Base-by-base conservation (phyloP, 257 asterid species). In the Cinchona pubescens region DNA sequence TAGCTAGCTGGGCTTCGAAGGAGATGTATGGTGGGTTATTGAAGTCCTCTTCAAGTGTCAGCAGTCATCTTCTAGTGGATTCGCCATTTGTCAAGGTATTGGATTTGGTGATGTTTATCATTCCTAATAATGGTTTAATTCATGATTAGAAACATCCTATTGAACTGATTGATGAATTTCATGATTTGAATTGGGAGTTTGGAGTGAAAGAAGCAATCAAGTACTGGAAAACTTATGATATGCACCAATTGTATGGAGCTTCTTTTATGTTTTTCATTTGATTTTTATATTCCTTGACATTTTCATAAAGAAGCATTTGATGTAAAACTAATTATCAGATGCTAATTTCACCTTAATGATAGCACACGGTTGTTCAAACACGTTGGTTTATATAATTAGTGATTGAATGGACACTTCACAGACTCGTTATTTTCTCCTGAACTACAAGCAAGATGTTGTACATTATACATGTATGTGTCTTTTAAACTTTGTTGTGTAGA, bases 1-100 rank as follows among this genome's bases (percentile, higher is more conserved):
- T 94, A 75, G 96, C 98, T 65, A 88, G 95, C 86, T 94, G 98
- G 98, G 98, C 96, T 79, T 94, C 98, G 37, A 94, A 92, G 85
- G 98, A 94, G 87, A 94, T 94, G 98, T 94, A 94, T 80, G 85
- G 82, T 76, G 98, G 97, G 72, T 73, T 80, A 49, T 79, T 94
- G 81, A 77, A 85, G 78, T 94, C 98, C 65, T 87, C 96, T 72
- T 77, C 92, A 64, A 65, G 77, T 45, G 97, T 94, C 73, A 76
- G 90, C 80, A 87, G 90, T 82, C 98, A 94, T 86, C 92, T 94
- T 74, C 97, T 94, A 74, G 86, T 91, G 8, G 97, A 92, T 88
- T 92, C 97, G 76, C 97, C 97, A 38, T 86, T 85, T 85, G 94
- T 94, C 82, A 89, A 85, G 98, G 98, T 94, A 53, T 25, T n/a